Evolutionary conservation across 257 asterid genomes (phyloP).

Genomic region (Euphrasia confusa): DNA sequence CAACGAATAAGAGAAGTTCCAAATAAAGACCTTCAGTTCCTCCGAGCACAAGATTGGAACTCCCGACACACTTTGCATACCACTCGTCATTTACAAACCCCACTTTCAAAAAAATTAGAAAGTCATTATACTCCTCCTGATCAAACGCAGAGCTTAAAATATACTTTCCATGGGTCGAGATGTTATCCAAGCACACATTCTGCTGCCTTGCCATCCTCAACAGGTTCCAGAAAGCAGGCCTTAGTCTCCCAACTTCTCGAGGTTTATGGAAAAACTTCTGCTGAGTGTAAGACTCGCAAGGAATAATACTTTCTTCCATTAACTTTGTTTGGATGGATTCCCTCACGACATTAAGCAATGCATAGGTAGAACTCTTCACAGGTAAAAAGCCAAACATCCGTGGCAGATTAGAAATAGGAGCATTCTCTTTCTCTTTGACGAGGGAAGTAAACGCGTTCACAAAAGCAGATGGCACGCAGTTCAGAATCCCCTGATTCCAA

Average conservation of each 20-base stretch:
- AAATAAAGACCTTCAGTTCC: neutral
- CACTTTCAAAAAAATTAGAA: neutral
- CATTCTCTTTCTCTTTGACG: neutral
- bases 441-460: neutral
- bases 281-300: neutral
- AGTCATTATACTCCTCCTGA: neutral
- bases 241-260: neutral
- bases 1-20: neutral
- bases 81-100: neutral
- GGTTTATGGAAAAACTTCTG: constrained; percentile 5
- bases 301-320: neutral
- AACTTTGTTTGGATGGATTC: neutral
- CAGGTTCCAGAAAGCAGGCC: neutral
- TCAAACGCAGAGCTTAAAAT: neutral
- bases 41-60: neutral
- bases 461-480: neutral
- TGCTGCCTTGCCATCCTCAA: neutral
- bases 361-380: neutral
- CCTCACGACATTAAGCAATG: neutral
- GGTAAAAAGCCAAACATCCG: neutral
- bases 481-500: neutral
- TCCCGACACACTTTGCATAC: neutral
- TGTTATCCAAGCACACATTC: neutral
- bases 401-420: neutral
- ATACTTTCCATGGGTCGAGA: neutral